phyloP scores from a whole-genome alignment of 2,329 filamentous ascomycete genomes.

The Aspergillus udagawae region DNA sequence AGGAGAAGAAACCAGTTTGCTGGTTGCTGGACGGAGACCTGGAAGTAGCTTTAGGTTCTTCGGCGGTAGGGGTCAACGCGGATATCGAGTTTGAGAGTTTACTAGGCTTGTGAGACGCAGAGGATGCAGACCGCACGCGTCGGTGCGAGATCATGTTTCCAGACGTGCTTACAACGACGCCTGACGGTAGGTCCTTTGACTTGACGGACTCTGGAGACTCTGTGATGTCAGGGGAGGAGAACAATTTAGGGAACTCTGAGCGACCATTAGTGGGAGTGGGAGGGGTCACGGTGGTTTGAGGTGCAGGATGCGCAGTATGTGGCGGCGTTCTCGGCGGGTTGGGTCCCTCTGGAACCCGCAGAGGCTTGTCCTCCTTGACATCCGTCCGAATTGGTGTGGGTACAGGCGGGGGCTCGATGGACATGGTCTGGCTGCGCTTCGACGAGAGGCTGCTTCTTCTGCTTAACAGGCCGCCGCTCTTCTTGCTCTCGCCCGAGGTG shows the following conservation, averaged over 20 bases:
- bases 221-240: conserved; percentile 27
- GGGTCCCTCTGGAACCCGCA: conserved; percentile 20
- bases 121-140: conserved; percentile 56
- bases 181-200: conserved; percentile 25
- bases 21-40: conserved; percentile 55
- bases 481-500: conserved; percentile 41
- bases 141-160: conserved; percentile 72
- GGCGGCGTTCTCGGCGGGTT: conserved; percentile 29
- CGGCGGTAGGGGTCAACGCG: conserved; percentile 69
- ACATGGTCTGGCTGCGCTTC: conserved; percentile 23
- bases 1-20: conserved; percentile 77
- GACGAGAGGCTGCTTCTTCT: conserved; percentile 34
- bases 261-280: conserved; percentile 56
- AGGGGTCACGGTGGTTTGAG: conserved; percentile 56
- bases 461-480: conserved; percentile 36
- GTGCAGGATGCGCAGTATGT: conserved; percentile 30
- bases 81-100: conserved; percentile 76
- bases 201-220: conserved; percentile 38
- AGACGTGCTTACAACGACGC: conserved; percentile 59
- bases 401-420: conserved; percentile 27
- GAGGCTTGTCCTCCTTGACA: conserved; percentile 22
- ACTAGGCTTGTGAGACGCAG: conserved; percentile 61
- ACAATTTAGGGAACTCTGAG: conserved; percentile 30
- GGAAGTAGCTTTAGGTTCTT: conserved; percentile 52
- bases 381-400: conserved; percentile 31